Percentiles rank a stretch among this genome's conserved stretches.
Evolutionary conservation across 345 rosid genomes (phyloP).

Genomic region (Brassica incana): DNA sequence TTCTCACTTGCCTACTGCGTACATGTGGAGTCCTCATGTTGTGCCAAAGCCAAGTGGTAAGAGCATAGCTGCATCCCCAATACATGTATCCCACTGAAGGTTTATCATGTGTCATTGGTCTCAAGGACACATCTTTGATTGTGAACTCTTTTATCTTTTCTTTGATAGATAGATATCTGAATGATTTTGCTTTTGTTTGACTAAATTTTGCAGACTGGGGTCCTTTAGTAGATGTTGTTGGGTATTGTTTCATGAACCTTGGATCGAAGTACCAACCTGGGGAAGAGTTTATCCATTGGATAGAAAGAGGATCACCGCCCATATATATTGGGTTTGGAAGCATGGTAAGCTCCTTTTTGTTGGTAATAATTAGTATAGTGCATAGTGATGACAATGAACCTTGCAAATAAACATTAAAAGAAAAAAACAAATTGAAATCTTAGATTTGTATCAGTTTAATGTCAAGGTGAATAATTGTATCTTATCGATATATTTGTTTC

Average conservation of each 20-base stretch:
- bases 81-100: neutral
- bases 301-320: slow-evolving; percentile 72
- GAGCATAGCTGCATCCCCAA: neutral
- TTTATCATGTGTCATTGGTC: slow-evolving; percentile 16
- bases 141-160: neutral
- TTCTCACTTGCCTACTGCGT: slow-evolving; percentile 94
- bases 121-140: neutral
- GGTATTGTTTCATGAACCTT: slow-evolving; percentile 88
- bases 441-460: neutral
- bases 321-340: slow-evolving; percentile 96
- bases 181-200: slow-evolving; percentile 10
- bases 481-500: neutral
- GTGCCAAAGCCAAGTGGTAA: slow-evolving; percentile 97
- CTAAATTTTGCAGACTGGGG: slow-evolving; percentile 85
- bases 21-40: slow-evolving; percentile 97
- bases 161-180: neutral
- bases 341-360: slow-evolving; percentile 62
- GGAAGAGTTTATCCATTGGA: slow-evolving; percentile 73
- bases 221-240: slow-evolving; percentile 88
- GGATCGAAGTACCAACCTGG: slow-evolving; percentile 76
- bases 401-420: neutral
- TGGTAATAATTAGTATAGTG: neutral
- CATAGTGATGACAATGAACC: neutral
- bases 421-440: neutral
- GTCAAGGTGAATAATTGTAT: neutral